Evolutionary conservation across 805 yeast genomes (phyloP).

Genomic region (Sungouiozyma intestinalis): DNA sequence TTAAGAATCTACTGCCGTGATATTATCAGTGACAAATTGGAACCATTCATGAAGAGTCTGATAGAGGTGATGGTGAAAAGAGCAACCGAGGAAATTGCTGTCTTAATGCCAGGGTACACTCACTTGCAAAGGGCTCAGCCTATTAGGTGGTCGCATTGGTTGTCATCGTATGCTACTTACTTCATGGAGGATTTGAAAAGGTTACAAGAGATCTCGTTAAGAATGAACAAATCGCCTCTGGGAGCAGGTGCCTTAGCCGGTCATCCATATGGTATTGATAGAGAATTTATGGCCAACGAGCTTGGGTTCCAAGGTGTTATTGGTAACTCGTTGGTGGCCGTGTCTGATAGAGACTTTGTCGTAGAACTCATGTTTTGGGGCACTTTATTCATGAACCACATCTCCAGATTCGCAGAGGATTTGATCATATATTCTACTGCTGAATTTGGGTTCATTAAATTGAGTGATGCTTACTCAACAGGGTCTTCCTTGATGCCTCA

Average conservation of each 20-base stretch:
- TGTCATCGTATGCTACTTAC: constrained; percentile 88
- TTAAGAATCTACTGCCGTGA: constrained; percentile 91
- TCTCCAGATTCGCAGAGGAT: constrained; percentile 91
- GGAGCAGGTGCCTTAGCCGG: constrained; percentile 99
- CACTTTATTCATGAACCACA: constrained; percentile 87
- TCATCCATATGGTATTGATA: constrained; percentile 97
- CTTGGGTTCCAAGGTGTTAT: constrained; percentile 78
- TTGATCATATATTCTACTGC: constrained; percentile 93
- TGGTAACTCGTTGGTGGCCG: constrained; percentile 95
- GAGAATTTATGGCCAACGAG: constrained; percentile 75
- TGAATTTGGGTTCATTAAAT: constrained; percentile 87
- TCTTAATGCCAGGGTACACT: constrained; percentile 97
- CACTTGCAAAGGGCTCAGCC: constrained; percentile 99
- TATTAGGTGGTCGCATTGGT: constrained; percentile 99
- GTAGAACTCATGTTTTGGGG: constrained; percentile 95
- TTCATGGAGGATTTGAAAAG: constrained; percentile 85
- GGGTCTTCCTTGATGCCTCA: constrained; percentile 99
- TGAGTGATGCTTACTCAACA: constrained; percentile 96
- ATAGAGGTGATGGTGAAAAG: constrained; percentile 60
- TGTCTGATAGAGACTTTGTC: constrained; percentile 94
- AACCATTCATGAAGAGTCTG: constrained; percentile 46
- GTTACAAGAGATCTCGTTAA: constrained; percentile 63
- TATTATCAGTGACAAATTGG: constrained; percentile 47
- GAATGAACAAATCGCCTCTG: constrained; percentile 82
- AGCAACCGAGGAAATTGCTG: constrained; percentile 78